Evolutionary conservation across 345 rosid species (phyloP).

Genomic region (Camelina neglecta): DNA sequence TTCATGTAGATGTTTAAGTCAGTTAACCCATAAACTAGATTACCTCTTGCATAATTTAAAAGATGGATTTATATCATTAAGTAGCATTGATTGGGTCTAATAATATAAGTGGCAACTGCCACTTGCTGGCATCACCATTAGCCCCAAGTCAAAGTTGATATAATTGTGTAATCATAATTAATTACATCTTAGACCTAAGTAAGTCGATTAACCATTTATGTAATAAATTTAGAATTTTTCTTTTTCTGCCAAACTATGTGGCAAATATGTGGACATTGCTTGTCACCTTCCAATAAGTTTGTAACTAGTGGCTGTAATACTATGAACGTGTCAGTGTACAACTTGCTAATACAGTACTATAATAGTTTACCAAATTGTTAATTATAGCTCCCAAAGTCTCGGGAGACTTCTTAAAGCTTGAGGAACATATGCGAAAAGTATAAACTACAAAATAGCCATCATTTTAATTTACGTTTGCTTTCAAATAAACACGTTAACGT

Average conservation of each 20-base stretch:
- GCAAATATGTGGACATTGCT: slow-evolving; percentile 25
- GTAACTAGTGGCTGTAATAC: slow-evolving; percentile 17
- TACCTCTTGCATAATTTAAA: background rate
- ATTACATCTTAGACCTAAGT: background rate
- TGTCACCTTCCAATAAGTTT: slow-evolving; percentile 28
- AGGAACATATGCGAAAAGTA: slow-evolving; percentile 3
- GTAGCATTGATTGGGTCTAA: slow-evolving; percentile 20
- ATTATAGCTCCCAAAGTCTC: background rate
- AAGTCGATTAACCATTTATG: background rate
- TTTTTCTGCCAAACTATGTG: slow-evolving; percentile 19
- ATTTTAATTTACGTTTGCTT: background rate
- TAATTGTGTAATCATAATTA: background rate
- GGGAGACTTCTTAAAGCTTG: background rate
- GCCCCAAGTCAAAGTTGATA: slow-evolving; percentile 26
- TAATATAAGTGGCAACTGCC: slow-evolving; percentile 25
- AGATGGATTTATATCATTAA: background rate
- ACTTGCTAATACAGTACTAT: background rate
- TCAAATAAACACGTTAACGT: background rate
- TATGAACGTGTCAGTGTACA: background rate
- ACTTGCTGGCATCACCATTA: slow-evolving; percentile 35
- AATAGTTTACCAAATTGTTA: background rate
- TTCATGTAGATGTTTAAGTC: background rate
- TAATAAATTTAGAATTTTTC: background rate
- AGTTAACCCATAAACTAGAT: background rate
- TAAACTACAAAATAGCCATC: background rate